Conservation (phyloP, 2,329 filamentous ascomycete genomes). For the Cordyceps pruinosa region DNA sequence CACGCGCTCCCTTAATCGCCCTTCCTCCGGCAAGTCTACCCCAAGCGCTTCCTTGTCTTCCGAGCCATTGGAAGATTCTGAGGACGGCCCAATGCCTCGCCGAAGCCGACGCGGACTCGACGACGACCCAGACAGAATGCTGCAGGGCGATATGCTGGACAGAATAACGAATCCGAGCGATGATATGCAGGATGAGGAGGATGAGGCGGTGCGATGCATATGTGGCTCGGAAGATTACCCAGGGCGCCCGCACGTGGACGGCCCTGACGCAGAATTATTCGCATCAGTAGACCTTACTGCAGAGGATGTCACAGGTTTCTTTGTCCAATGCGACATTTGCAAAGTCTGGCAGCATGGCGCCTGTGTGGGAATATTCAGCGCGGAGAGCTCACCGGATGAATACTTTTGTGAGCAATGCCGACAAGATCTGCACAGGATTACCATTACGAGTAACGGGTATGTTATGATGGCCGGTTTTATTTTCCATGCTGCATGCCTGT, state of each 20-base stretch:
- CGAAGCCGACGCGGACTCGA: constrained; percentile 70
- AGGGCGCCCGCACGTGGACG: constrained; percentile 63
- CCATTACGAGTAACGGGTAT: constrained; percentile 77
- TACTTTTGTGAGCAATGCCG: constrained; percentile 97
- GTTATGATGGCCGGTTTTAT: constrained; percentile 26
- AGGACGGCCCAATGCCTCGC: constrained; percentile 66
- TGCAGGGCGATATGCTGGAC: constrained; percentile 37
- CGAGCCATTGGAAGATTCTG: constrained; percentile 58
- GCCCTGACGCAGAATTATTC: constrained; percentile 51
- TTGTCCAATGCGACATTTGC: constrained; percentile 95
- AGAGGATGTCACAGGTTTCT: constrained; percentile 88
- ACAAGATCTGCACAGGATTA: constrained; percentile 83
- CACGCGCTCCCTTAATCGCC: constrained; percentile 65
- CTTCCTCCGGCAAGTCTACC: constrained; percentile 68
- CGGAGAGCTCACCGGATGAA: constrained; percentile 86
- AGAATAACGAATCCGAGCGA: constrained; percentile 55
- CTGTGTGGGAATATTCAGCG: constrained; percentile 94
- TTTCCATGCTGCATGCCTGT: background rate
- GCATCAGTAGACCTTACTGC: constrained; percentile 53
- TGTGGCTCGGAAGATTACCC: constrained; percentile 95
- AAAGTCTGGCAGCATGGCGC: constrained; percentile 99
- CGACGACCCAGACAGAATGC: constrained; percentile 47
- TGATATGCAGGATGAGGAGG: constrained; percentile 69
- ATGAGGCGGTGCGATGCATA: constrained; percentile 91
- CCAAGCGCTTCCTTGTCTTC: constrained; percentile 68